phyloP scores from a whole-genome alignment of 768 basidiomycete species.

The Pleurotus citrinopileatus region DNA sequence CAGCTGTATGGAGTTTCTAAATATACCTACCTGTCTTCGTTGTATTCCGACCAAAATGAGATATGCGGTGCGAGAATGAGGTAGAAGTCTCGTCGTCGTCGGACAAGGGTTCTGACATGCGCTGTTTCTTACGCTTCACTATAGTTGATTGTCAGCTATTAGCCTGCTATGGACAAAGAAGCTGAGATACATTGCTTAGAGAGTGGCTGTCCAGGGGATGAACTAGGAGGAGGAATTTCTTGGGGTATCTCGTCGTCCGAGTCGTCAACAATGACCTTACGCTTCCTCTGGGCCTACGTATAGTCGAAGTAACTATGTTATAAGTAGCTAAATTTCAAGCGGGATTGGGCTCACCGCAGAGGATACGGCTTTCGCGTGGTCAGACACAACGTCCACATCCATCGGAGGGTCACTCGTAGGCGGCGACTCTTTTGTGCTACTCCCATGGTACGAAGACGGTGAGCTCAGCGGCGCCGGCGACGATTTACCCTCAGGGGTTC shows the following conservation, averaged over 20 bases:
- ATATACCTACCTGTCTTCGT: conserved; percentile 44
- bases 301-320: not conserved
- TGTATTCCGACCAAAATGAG: conserved; percentile 65
- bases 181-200: conserved; percentile 25
- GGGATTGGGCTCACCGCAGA: not conserved
- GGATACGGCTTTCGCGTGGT: conserved; percentile 29
- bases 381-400: conserved; percentile 70
- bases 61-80: conserved; percentile 58
- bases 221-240: conserved; percentile 21
- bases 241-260: conserved; percentile 64
- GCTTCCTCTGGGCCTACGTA: conserved; percentile 47
- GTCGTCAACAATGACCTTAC: conserved; percentile 66
- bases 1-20: not conserved
- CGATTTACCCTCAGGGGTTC: conserved; percentile 6
- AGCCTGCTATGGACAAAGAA: not conserved
- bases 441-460: conserved; percentile 44
- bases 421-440: conserved; percentile 55
- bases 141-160: conserved; percentile 15
- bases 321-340: not conserved
- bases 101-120: conserved; percentile 43
- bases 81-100: conserved; percentile 43
- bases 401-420: conserved; percentile 71
- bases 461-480: conserved; percentile 21
- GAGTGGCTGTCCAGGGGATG: conserved; percentile 37
- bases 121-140: conserved; percentile 60